Base-by-base conservation (phyloP, 1,284 basidiomycete genomes). In the Neolentinus lepideus region DNA sequence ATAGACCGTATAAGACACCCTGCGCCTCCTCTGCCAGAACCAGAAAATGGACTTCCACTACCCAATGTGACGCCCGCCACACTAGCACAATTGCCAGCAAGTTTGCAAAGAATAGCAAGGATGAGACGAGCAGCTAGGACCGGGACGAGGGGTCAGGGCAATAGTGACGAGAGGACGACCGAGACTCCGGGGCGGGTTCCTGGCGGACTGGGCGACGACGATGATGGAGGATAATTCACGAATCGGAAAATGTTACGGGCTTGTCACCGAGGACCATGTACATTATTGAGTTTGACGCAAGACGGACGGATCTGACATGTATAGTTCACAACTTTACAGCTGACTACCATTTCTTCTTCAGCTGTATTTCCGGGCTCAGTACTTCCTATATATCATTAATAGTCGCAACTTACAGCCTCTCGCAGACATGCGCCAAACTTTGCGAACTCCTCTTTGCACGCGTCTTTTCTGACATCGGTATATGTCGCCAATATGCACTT, bases 401-500 rank as follows among this genome's bases (percentile, higher is more conserved):
- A 6, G 54, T 61, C 46, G 48, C 29, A 12, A 72, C 79, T 59
- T 62, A 92, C 90, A 56, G 84, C 82, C 62, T 81, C 75, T 50
- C 83, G 81, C 47, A 93, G 67, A 67, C 91, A 94, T 48, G 78
- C 70, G 33, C 83, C 84, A 65, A 94, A 94, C 60, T 79, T 79
- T 4, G 76, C 75, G 60, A 93, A 94, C 68, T 94, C 90, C 12
- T 80, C 78, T 56, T 83, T 81, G 71, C 92, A 94, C 56, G 80
- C 78, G 63, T 91, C 88, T 68, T 85, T 85, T 59, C 74, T 79
- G 12, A 90, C 82, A 62, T 94, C 90, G 21, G 81, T 84, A 69
- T 92, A 92, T 2, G 79, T 81, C 2, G 80, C 79, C 19, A 85
- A 69, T 25, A 94, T 83, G 65, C 92, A 94, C 67, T 85, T 85